These are phyloP conservation scores for Blakeslea trispora DNA, from an alignment of 371 early-diverging fungal genomes.

Conservation along the genomic window DNA sequence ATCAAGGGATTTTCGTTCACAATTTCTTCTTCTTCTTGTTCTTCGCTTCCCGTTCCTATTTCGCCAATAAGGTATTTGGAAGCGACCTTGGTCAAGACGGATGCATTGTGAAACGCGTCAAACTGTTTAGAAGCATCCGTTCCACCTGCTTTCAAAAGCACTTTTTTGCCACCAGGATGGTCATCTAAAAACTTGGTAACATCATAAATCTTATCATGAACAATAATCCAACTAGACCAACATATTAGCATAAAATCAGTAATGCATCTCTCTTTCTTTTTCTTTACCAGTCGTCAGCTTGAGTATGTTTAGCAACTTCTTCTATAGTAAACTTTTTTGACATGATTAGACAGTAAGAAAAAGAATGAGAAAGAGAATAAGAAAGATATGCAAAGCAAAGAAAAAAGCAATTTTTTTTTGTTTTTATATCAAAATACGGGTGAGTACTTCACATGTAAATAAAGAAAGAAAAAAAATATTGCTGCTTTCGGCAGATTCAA, in stretches of 20 bases:
- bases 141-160: constrained; percentile 82
- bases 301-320: constrained; percentile 78
- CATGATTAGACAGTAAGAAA: constrained; percentile 22
- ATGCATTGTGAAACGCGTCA: constrained; percentile 77
- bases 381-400: constrained; percentile 6
- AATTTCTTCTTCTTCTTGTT: constrained; percentile 16
- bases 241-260: background rate
- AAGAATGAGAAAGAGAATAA: background rate
- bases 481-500: background rate
- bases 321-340: constrained; percentile 58
- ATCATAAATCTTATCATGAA: constrained; percentile 80
- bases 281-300: constrained; percentile 68
- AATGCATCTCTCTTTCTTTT: constrained; percentile 1
- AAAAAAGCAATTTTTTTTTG: background rate
- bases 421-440: background rate
- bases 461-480: no score
- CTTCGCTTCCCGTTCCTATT: constrained; percentile 5
- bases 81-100: constrained; percentile 39
- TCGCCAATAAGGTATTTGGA: constrained; percentile 12
- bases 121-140: constrained; percentile 89
- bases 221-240: constrained; percentile 79
- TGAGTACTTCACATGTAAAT: constrained; percentile 22
- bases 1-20: constrained; percentile 8
- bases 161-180: constrained; percentile 76
- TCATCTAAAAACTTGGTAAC: constrained; percentile 75